Conservation (phyloP, 169 alveolate genomes). For the Plasmodium inui region DNA sequence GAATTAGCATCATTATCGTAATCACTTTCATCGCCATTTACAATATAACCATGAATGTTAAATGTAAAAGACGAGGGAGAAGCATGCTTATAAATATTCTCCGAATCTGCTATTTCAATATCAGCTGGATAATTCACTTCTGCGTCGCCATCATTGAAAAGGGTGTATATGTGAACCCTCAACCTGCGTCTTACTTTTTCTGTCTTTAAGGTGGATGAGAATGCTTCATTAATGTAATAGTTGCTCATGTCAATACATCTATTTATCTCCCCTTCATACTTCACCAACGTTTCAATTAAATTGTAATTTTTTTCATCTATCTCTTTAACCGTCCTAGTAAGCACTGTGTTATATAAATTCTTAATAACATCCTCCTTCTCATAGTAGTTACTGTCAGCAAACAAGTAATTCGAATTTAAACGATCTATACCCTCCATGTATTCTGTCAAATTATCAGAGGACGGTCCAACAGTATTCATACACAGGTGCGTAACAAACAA, state of each 20-base stretch:
- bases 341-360: slow-evolving; percentile 27
- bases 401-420: slow-evolving; percentile 8
- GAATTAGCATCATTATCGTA: slow-evolving; percentile 42
- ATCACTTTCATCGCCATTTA: slow-evolving; percentile 64
- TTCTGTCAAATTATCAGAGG: background rate
- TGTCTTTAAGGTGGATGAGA: slow-evolving; percentile 49
- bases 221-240: slow-evolving; percentile 68
- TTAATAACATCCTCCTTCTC: slow-evolving; percentile 60
- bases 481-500: background rate
- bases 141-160: slow-evolving; percentile 66
- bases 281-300: slow-evolving; percentile 50
- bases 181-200: slow-evolving; percentile 63
- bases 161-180: slow-evolving; percentile 54
- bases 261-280: slow-evolving; percentile 65
- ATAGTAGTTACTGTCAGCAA: slow-evolving; percentile 20
- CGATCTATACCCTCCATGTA: slow-evolving; percentile 58
- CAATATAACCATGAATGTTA: slow-evolving; percentile 73
- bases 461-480: background rate
- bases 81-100: slow-evolving; percentile 27
- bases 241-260: slow-evolving; percentile 68
- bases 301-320: slow-evolving; percentile 56
- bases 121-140: slow-evolving; percentile 59
- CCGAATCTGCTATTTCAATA: slow-evolving; percentile 46
- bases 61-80: slow-evolving; percentile 69
- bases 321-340: slow-evolving; percentile 54